Evolutionary conservation across 2,329 filamentous ascomycete genomes (phyloP).

Genomic region (Colletotrichum incanum): DNA sequence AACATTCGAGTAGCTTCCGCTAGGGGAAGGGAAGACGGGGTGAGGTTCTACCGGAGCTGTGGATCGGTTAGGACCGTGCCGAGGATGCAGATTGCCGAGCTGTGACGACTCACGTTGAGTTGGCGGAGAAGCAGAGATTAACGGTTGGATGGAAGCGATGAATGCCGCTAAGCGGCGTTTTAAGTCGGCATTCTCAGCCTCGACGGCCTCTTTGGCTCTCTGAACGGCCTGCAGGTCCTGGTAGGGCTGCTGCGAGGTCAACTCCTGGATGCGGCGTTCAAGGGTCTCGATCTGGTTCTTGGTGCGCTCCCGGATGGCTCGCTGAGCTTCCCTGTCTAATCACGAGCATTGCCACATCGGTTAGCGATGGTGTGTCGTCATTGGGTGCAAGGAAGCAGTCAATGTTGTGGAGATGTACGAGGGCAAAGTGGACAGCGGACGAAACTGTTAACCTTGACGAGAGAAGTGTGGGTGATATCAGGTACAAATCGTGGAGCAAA

Average conservation of each 20-base stretch:
- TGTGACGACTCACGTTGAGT: slow-evolving; percentile 40
- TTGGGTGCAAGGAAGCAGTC: neutral
- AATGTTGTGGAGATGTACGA: slow-evolving; percentile 5
- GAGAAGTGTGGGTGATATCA: neutral
- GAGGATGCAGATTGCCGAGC: neutral
- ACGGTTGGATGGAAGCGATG: slow-evolving; percentile 74
- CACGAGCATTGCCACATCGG: slow-evolving; percentile 9
- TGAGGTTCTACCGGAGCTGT: slow-evolving; percentile 47
- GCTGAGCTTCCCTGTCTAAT: slow-evolving; percentile 86
- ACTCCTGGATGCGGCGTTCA: slow-evolving; percentile 80
- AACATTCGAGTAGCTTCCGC: slow-evolving; percentile 39
- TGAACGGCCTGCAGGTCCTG: slow-evolving; percentile 85
- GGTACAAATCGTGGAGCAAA: neutral
- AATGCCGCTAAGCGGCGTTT: slow-evolving; percentile 77
- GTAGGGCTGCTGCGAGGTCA: slow-evolving; percentile 86
- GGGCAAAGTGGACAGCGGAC: neutral
- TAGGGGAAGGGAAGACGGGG: slow-evolving; percentile 52
- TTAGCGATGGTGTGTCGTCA: slow-evolving; percentile 26
- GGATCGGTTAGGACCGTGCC: slow-evolving; percentile 21
- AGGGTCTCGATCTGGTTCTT: slow-evolving; percentile 84
- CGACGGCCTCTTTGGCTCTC: slow-evolving; percentile 81
- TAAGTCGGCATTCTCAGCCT: slow-evolving; percentile 86
- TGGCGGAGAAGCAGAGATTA: slow-evolving; percentile 57
- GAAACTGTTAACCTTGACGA: neutral
- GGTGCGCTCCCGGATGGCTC: slow-evolving; percentile 87